Evolutionary conservation across 208 protist genomes (phyloP).

Genomic region (Trypanosoma platydactyli): DNA sequence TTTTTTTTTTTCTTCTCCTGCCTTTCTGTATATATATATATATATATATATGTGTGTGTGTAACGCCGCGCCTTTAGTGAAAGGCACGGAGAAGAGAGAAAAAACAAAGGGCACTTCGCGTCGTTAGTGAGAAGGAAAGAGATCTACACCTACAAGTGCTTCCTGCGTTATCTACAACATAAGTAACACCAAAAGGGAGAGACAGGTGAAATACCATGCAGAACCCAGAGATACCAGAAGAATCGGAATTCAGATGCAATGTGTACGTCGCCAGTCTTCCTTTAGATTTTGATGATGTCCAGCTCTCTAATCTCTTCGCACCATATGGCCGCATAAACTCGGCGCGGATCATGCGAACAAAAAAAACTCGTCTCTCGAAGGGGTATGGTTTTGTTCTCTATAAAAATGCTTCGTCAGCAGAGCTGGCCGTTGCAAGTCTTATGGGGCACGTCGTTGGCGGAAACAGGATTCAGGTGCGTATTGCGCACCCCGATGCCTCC

Average conservation of each 20-base stretch:
- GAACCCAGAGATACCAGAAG: not conserved
- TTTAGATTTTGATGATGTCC: constrained; percentile 53
- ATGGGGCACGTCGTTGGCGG: constrained; percentile 46
- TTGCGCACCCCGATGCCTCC: constrained; percentile 54
- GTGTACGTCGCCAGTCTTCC: constrained; percentile 84
- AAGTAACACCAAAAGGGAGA: not conserved
- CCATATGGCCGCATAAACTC: constrained; percentile 59
- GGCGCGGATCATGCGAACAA: constrained; percentile 66
- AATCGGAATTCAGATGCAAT: constrained; percentile 43
- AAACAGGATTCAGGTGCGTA: constrained; percentile 68
- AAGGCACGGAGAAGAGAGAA: too few relatives aligned
- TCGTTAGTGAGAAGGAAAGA: not conserved
- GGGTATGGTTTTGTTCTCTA: constrained; percentile 86
- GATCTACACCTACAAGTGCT: not conserved
- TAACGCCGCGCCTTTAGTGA: too few relatives aligned
- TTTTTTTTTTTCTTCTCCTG: too few relatives aligned
- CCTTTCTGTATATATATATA: too few relatives aligned
- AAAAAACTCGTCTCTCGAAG: constrained; percentile 54
- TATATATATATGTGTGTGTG: too few relatives aligned
- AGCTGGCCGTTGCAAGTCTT: constrained; percentile 42
- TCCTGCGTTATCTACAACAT: not conserved
- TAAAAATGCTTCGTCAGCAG: constrained; percentile 38
- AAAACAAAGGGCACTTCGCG: not conserved
- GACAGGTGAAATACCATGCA: not conserved
- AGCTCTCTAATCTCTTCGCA: constrained; percentile 63